Conservation (phyloP, 495 filamentous ascomycete species). For the Hyaloscypha finlandica region DNA sequence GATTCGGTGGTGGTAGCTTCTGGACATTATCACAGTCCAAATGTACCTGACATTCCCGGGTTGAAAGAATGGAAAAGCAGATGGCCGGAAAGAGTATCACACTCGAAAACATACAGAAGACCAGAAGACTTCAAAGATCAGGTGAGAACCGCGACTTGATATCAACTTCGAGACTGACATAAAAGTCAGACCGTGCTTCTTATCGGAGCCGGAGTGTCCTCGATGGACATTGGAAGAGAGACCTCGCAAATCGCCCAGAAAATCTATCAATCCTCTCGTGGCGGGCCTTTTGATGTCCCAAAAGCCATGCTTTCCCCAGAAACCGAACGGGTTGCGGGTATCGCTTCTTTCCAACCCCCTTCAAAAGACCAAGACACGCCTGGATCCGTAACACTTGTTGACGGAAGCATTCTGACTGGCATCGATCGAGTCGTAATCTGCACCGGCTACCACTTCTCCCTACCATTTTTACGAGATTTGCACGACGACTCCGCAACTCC, state of each 20-base stretch:
- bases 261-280: conserved; percentile 46
- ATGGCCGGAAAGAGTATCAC: conserved; percentile 67
- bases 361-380: conserved; percentile 37
- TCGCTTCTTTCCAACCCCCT: conserved; percentile 44
- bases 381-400: conserved; percentile 46
- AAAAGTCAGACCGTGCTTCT: conserved; percentile 61
- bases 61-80: conserved; percentile 57
- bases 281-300: conserved; percentile 50
- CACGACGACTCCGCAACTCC: conserved; percentile 37
- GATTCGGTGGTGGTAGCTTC: conserved; percentile 85
- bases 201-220: conserved; percentile 78
- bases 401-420: conserved; percentile 47
- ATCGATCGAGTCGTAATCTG: conserved; percentile 59
- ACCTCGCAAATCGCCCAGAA: conserved; percentile 36
- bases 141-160: conserved; percentile 58
- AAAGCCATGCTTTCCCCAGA: conserved; percentile 49
- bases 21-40: conserved; percentile 76
- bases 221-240: conserved; percentile 68
- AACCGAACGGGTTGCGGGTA: conserved; percentile 51
- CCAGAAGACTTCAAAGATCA: conserved; percentile 54
- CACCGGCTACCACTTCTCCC: conserved; percentile 56
- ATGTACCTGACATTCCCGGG: conserved; percentile 64
- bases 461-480: conserved; percentile 54
- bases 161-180: conserved; percentile 54
- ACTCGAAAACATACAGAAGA: conserved; percentile 76